Evolutionary conservation across 495 filamentous ascomycete species (phyloP).

Genomic region (Rostrohypoxylon terebratum): DNA sequence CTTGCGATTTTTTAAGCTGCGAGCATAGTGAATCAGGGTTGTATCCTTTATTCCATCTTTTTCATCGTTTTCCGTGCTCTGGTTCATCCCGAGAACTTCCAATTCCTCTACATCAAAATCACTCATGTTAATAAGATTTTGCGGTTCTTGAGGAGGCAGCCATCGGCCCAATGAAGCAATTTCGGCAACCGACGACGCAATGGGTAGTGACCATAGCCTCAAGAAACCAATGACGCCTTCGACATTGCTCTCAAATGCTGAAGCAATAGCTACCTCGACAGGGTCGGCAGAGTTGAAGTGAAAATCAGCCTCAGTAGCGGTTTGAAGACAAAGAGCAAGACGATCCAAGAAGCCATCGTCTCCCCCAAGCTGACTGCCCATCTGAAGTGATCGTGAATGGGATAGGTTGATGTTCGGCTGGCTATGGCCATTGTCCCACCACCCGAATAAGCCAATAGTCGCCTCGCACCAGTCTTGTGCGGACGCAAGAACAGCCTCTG

Average conservation of each 20-base stretch:
- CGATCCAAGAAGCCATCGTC: slow-evolving; percentile 60
- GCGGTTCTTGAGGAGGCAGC: slow-evolving; percentile 68
- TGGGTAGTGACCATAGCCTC: slow-evolving; percentile 78
- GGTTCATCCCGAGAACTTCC: slow-evolving; percentile 63
- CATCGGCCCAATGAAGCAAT: slow-evolving; percentile 79
- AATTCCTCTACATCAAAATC: slow-evolving; percentile 66
- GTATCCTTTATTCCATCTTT: slow-evolving; percentile 72
- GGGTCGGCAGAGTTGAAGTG: slow-evolving; percentile 76
- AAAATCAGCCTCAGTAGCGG: slow-evolving; percentile 64
- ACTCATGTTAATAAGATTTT: slow-evolving; percentile 56
- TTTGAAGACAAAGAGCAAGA: slow-evolving; percentile 62
- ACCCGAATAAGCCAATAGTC: slow-evolving; percentile 79
- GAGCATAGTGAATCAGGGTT: slow-evolving; percentile 78
- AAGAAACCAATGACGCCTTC: slow-evolving; percentile 79
- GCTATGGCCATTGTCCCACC: slow-evolving; percentile 86
- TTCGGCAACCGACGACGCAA: slow-evolving; percentile 82
- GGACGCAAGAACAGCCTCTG: slow-evolving; percentile 73
- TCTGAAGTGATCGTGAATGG: slow-evolving; percentile 53
- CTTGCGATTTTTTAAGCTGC: slow-evolving; percentile 61
- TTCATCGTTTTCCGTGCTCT: slow-evolving; percentile 57
- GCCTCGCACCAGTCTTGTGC: slow-evolving; percentile 91
- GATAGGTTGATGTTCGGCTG: slow-evolving; percentile 54
- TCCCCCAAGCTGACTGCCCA: slow-evolving; percentile 33
- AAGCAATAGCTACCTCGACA: slow-evolving; percentile 82
- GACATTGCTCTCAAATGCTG: slow-evolving; percentile 79